Evolutionary conservation across 2,329 filamentous ascomycete genomes (phyloP).

Genomic region (Diaporthe amygdali): DNA sequence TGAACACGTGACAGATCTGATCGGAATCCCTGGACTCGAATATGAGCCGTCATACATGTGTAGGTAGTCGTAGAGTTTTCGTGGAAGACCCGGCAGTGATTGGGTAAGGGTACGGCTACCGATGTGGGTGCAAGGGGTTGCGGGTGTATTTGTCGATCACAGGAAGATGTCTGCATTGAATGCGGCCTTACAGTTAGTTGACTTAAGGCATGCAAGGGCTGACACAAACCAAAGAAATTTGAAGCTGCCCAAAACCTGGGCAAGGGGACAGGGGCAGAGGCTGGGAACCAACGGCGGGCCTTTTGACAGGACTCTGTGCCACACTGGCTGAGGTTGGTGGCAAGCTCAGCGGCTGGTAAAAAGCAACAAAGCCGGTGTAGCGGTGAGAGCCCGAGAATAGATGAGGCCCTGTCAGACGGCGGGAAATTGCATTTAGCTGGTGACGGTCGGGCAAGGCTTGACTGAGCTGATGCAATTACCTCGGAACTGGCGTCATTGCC

Average conservation of each 20-base stretch:
- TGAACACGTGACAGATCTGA: no score
- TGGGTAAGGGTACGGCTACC: no score
- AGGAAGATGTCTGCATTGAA: neutral
- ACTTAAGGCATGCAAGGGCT: neutral
- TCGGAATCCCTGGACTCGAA: no score
- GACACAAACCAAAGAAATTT: neutral
- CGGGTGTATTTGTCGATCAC: no score
- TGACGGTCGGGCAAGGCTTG: neutral
- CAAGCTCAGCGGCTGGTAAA: neutral
- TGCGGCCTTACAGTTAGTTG: neutral
- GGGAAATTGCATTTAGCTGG: neutral
- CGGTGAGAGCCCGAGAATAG: neutral
- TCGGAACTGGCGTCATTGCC: conserved; percentile 8
- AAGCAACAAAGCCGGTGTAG: neutral
- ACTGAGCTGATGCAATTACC: conserved; percentile 1
- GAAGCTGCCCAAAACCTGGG: neutral
- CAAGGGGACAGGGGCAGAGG: neutral
- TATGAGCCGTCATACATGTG: no score
- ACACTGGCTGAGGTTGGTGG: neutral
- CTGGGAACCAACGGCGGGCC: neutral
- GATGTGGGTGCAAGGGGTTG: no score
- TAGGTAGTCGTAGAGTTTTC: no score
- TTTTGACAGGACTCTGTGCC: neutral
- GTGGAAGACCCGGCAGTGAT: no score
- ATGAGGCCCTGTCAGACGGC: neutral